Conservation (phyloP, 495 filamentous ascomycete genomes). For the Oleoguttula mirabilis region DNA sequence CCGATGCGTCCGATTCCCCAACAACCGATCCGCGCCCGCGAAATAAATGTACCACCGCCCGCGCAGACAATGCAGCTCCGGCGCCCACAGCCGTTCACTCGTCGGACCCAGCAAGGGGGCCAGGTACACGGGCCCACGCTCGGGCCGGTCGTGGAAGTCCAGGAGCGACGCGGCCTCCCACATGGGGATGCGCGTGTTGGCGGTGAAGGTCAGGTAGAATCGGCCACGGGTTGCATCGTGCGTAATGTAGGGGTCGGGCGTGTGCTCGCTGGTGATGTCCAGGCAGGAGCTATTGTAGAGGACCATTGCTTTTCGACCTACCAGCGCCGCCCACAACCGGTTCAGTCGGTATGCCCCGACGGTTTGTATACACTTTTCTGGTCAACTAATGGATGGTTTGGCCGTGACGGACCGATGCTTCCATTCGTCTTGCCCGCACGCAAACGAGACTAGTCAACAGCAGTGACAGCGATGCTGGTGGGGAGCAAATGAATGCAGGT, state of each 20-base stretch:
- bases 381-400: no score
- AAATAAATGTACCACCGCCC: slow-evolving; percentile 30
- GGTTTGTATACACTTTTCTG: no score
- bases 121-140: slow-evolving; percentile 22
- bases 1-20: slow-evolving; percentile 25
- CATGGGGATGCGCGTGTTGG: slow-evolving; percentile 25
- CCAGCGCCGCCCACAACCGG: no score
- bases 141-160: slow-evolving; percentile 17
- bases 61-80: slow-evolving; percentile 26
- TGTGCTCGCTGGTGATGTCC: slow-evolving; percentile 5
- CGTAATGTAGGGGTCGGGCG: slow-evolving; percentile 17
- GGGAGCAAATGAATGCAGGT: no score
- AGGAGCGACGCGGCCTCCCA: slow-evolving; percentile 22
- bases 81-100: slow-evolving; percentile 26
- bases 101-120: neutral
- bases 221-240: slow-evolving; percentile 3
- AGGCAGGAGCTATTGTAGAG: slow-evolving; percentile 3
- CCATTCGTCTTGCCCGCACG: no score
- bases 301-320: no score
- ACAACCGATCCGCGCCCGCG: slow-evolving; percentile 21
- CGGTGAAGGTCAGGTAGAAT: slow-evolving; percentile 25
- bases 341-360: no score
- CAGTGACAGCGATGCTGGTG: no score
- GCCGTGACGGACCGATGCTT: no score
- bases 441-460: no score